A percentile compares a stretch with the other conserved stretches of the same genome.
Conservation (phyloP, 163 green algal species). For the Scenedesmus sp. region DNA sequence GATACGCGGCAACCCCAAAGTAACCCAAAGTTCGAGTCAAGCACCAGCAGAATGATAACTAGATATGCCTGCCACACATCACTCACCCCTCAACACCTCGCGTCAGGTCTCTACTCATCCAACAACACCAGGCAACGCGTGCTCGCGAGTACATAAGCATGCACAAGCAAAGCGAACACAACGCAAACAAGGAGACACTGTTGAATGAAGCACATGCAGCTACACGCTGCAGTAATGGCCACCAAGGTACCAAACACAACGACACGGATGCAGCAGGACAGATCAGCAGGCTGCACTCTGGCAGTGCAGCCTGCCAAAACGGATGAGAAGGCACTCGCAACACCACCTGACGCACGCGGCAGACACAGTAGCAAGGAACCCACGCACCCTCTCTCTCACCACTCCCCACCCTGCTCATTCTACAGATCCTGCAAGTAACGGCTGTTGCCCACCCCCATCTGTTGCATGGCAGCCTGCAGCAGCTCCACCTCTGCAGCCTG, state of each 20-base stretch:
- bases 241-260: not conserved
- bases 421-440: not conserved
- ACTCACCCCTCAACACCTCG: not conserved
- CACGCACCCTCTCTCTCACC: not conserved
- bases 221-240: not conserved
- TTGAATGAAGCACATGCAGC: not conserved
- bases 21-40: no score
- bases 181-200: not conserved
- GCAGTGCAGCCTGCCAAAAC: not conserved
- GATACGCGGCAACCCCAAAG: no score
- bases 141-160: not conserved
- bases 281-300: not conserved
- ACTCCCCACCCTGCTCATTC: not conserved
- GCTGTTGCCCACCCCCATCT: not conserved
- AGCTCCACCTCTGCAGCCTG: not conserved
- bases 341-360: not conserved
- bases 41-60: not conserved
- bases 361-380: not conserved
- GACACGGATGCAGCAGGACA: not conserved
- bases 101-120: not conserved
- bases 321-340: not conserved
- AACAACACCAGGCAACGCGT: not conserved
- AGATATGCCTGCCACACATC: not conserved
- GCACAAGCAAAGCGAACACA: not conserved
- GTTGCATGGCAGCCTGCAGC: not conserved